Evolutionary conservation across 2,329 filamentous ascomycete species (phyloP), one percentile per base, ranked within the genome.

Genomic region (Fusarium sp.): DNA sequence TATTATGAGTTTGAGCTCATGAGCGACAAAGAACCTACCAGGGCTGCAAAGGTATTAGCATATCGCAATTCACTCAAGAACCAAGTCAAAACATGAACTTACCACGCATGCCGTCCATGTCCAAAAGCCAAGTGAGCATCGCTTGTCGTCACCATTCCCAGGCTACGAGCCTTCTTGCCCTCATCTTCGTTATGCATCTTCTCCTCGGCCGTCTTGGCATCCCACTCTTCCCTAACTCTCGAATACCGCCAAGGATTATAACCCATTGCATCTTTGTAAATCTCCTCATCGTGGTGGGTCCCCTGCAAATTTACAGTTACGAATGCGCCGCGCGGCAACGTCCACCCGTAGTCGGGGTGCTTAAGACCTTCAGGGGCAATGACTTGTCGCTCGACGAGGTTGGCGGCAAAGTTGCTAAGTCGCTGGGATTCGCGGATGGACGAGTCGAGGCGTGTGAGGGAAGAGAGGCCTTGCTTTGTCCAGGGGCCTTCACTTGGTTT

Each of bases 1-100:
- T 33, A 87, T 70, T 15, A 87, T 77, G 72, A 88, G 84, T 72
- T 88, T 88, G 15, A 86, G 76, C 72, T 87, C 84, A 57, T 86
- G 81, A 0, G 84, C 81, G 0, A 85, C 85, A 59, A 87, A 87
- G 77, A 88, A 88, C 0, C 86, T 79, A 0, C 86, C 86, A 0
- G 84, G 83, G 46, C 86, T 78, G 5, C 6, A 39, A 47, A 47
- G 2, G 17, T 4, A 8, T 56, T 17, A 48, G 22, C 33, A 24
- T 20, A 4, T 26, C 5, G 24, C 24, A 5, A 33, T 13, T 15
- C 3, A n/a, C 6, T 10, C 17, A 5, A 2, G 11, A 3, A 3
- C 35, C 1, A 7, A 64, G 6, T 74, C 3, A 7, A 47, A 32
- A 64, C 75, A 70, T 40, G 45, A 32, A 64, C 75, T 71, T 40